Base-by-base conservation (phyloP, 2,329 filamentous ascomycete species). In the Didymella pinodella region DNA sequence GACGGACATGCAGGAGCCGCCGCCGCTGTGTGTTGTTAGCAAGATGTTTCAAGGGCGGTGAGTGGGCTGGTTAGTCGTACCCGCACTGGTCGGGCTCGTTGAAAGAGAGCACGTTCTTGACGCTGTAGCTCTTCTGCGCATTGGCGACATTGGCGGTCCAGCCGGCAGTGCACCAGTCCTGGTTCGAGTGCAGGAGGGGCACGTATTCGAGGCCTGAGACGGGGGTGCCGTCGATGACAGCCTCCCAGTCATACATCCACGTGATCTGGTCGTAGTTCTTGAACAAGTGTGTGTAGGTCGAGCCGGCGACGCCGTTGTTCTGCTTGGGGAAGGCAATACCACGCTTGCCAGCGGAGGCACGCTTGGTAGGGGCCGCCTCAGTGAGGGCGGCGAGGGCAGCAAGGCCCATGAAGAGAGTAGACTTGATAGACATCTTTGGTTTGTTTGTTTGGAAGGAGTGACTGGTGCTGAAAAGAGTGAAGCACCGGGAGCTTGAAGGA, bases 171-270 rank as follows among this genome's bases (percentile, higher is more conserved):
- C 70, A 69, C 61, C 67, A 69, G n/a, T 64, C 59, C 26, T 66
- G 54, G 59, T 69, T 67, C 48, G 65, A 66, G 68, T 76, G 75
- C 8, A 76, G 67, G 41, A 75, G 89, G 59, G 90, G 90, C 38
- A 90, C 83, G 77, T 82, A 93, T 75, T 85, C 82, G 64, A 88
- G 69, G 26, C 73, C 67, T 11, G 67, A 59, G 52, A 80, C 75
- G 31, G 78, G 77, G 47, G 77, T 72, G 43, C 81, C 73, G 18
- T 68, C 68, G 46, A 83, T 82, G 52, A 67, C 64, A 10, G 68
- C 70, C 54, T 80, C 86, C 89, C 89, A 92, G 82, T 90, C 89
- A 81, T 90, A 90, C 50, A 79, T 83, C 88, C 88, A 91, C 25
- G 76, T 75, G 68, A 86, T 80, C 59, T 83, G 62, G 26, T 57